phyloP scores from a whole-genome alignment of 2,329 filamentous ascomycete species.

The Fusarium citri region DNA sequence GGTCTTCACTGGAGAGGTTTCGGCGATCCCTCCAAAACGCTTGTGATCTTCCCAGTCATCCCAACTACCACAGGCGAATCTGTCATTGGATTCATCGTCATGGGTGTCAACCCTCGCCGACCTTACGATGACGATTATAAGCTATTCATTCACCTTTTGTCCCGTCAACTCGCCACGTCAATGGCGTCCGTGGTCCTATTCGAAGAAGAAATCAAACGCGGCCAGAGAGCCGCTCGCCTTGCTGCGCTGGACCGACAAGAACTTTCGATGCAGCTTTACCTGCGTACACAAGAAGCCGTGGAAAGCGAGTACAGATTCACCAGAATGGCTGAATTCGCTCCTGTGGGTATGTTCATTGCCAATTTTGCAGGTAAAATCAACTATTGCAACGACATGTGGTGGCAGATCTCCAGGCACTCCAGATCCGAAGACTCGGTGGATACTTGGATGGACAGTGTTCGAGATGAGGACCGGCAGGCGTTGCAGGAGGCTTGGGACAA shows the following conservation, averaged over 20 bases:
- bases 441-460: conserved; percentile 79
- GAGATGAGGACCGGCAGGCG: conserved; percentile 70
- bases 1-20: conserved; percentile 78
- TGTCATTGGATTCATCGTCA: conserved; percentile 80
- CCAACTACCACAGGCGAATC: conserved; percentile 77
- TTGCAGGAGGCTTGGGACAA: conserved; percentile 72
- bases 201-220: conserved; percentile 82
- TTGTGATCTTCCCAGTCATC: conserved; percentile 83
- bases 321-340: conserved; percentile 85
- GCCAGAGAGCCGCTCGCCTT: conserved; percentile 77
- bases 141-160: conserved; percentile 79
- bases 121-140: conserved; percentile 85
- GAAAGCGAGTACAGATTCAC: conserved; percentile 83
- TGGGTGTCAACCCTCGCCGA: conserved; percentile 81
- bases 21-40: conserved; percentile 74
- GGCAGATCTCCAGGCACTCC: conserved; percentile 75
- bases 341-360: conserved; percentile 88
- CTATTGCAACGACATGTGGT: conserved; percentile 86
- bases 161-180: conserved; percentile 81
- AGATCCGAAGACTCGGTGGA: conserved; percentile 68
- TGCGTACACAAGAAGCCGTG: conserved; percentile 70
- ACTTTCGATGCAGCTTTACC: conserved; percentile 78
- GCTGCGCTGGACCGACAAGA: conserved; percentile 82
- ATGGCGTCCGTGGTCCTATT: conserved; percentile 85
- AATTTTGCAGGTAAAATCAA: conserved; percentile 76